Conservation (phyloP, 2,329 filamentous ascomycete genomes). For the Cladophialophora psammophila region DNA sequence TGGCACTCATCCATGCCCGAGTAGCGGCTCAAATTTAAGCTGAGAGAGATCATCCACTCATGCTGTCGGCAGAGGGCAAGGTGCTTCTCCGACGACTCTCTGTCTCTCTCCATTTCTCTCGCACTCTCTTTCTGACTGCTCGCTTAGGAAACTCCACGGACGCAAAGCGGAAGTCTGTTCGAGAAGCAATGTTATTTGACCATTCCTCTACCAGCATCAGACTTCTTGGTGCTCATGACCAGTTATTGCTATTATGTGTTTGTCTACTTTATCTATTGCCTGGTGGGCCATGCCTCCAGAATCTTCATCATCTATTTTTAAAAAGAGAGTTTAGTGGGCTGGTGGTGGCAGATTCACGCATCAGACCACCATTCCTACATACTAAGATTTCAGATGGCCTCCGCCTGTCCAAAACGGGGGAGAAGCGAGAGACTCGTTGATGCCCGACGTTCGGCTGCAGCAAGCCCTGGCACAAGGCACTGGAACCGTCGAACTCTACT, state of each 20-base stretch:
- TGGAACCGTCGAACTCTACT: background rate
- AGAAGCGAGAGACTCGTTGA: slow-evolving; percentile 2
- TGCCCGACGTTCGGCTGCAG: slow-evolving; percentile 4
- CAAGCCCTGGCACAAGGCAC: background rate
- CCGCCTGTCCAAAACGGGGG: background rate
- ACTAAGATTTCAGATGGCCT: background rate
- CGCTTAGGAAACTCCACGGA: background rate
- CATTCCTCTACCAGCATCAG: background rate
- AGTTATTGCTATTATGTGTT: background rate
- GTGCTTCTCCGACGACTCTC: background rate
- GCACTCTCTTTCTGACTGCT: background rate
- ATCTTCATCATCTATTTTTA: background rate
- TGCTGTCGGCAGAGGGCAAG: slow-evolving; percentile 2
- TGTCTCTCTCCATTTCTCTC: background rate
- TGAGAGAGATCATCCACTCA: background rate
- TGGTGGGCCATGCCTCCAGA: background rate
- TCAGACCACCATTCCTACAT: background rate
- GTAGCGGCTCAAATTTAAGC: background rate
- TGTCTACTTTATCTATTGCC: background rate
- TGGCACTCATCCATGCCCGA: background rate
- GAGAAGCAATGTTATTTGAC: background rate
- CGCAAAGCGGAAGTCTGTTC: background rate
- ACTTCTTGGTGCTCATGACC: background rate
- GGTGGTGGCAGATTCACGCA: background rate
- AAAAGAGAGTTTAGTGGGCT: slow-evolving; percentile 3